phyloP scores from a whole-genome alignment of 768 basidiomycete species.

The Podaxis carcinomalis region DNA sequence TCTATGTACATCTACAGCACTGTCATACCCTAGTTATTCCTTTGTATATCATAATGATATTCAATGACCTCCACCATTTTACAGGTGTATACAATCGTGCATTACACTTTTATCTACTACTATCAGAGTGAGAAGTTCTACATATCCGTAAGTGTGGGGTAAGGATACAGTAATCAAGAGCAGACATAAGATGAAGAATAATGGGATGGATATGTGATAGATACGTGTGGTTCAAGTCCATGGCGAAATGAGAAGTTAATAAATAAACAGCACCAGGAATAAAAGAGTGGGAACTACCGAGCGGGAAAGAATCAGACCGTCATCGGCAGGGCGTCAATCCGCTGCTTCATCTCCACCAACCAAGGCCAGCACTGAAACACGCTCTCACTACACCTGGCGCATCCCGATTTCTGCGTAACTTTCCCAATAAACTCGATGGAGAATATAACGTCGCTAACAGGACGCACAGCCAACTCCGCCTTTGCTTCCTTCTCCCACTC shows the following conservation, averaged over 20 bases:
- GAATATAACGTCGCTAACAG: slow-evolving; percentile 59
- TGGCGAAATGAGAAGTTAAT: neutral
- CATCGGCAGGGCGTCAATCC: slow-evolving; percentile 46
- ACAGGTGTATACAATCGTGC: too few relatives aligned
- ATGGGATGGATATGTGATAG: neutral
- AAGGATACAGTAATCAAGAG: neutral
- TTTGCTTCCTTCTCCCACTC: slow-evolving; percentile 54
- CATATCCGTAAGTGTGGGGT: neutral
- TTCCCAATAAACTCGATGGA: slow-evolving; percentile 53
- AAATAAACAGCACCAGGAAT: neutral
- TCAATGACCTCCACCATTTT: too few relatives aligned
- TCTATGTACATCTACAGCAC: neutral
- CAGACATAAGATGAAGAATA: neutral
- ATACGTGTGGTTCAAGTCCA: neutral
- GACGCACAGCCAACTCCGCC: slow-evolving; percentile 52
- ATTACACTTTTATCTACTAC: neutral
- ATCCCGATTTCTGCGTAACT: slow-evolving; percentile 46
- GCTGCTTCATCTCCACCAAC: slow-evolving; percentile 47
- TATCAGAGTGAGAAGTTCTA: neutral
- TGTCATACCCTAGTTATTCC: neutral
- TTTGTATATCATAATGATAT: neutral
- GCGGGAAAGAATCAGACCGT: slow-evolving; percentile 19
- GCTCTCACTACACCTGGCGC: slow-evolving; percentile 62
- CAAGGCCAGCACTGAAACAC: slow-evolving; percentile 59
- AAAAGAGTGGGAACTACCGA: neutral